A percentile compares a stretch with the other conserved stretches of the same genome.
phyloP scores from a whole-genome alignment of 208 protist genomes.

The Trypanosoma caninum region DNA sequence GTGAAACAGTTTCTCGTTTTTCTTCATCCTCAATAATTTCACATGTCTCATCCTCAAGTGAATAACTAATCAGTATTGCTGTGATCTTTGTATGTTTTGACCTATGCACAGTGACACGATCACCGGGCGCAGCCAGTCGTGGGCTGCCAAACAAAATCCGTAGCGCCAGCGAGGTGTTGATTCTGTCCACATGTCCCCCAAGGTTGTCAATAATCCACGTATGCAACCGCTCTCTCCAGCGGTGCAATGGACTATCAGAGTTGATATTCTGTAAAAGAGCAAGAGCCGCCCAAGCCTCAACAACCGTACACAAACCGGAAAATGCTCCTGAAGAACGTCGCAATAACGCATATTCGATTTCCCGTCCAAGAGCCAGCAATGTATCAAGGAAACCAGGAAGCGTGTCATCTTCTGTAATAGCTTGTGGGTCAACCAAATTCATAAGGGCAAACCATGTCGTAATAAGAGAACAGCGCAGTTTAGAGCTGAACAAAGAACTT shows the following conservation, averaged over 20 bases:
- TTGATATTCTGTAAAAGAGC: slow-evolving; percentile 74
- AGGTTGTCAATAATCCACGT: slow-evolving; percentile 55
- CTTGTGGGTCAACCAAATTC: slow-evolving; percentile 27
- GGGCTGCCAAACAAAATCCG: slow-evolving; percentile 50
- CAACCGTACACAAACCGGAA: not conserved
- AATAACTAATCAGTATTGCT: slow-evolving; percentile 46
- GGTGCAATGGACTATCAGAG: slow-evolving; percentile 35
- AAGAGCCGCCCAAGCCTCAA: slow-evolving; percentile 61
- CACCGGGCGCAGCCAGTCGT: slow-evolving; percentile 68
- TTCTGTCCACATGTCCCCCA: slow-evolving; percentile 1
- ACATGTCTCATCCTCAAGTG: slow-evolving; percentile 61
- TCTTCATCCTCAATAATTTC: slow-evolving; percentile 58
- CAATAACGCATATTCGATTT: slow-evolving; percentile 16
- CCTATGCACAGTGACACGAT: slow-evolving; percentile 51
- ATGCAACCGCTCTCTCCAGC: slow-evolving; percentile 50
- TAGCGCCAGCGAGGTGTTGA: slow-evolving; percentile 59
- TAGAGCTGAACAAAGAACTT: slow-evolving; percentile 19
- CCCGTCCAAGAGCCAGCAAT: slow-evolving; percentile 12
- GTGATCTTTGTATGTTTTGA: slow-evolving; percentile 33
- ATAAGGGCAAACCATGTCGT: slow-evolving; percentile 61
- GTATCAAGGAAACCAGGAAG: slow-evolving; percentile 27
- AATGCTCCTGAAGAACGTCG: not conserved
- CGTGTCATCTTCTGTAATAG: slow-evolving; percentile 15
- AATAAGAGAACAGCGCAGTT: slow-evolving; percentile 40
- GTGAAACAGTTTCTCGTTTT: slow-evolving; percentile 40